phyloP scores from a whole-genome alignment of 768 basidiomycete species.

The Podaxis pistillaris region DNA sequence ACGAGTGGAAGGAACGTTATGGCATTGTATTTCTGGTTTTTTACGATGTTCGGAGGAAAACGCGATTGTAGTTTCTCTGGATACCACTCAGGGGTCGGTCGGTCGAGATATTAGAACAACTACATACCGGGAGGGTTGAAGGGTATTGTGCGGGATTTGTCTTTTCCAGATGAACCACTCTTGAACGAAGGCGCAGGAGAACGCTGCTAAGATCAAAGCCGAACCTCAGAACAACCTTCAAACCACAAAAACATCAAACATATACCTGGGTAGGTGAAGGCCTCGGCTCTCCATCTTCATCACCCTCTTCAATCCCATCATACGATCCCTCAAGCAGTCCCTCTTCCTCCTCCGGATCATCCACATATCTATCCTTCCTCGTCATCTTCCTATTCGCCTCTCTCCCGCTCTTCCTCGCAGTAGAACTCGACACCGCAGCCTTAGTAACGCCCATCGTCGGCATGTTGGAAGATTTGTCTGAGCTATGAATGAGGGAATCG shows the following conservation, averaged over 20 bases:
- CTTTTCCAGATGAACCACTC: conserved; percentile 40
- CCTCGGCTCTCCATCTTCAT: conserved; percentile 18
- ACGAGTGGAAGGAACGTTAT: conserved; percentile 97
- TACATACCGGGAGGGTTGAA: conserved; percentile 64
- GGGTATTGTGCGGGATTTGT: conserved; percentile 75
- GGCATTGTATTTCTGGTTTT: conserved; percentile 97
- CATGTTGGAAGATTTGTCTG: conserved; percentile 15
- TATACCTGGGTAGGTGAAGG: conserved; percentile 19
- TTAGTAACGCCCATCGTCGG: conserved; percentile 23
- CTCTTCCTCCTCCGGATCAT: conserved; percentile 65
- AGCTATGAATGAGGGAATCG: conserved; percentile 18
- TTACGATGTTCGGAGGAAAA: conserved; percentile 87
- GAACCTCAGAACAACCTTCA: neutral
- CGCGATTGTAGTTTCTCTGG: conserved; percentile 69
- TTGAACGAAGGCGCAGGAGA: conserved; percentile 25
- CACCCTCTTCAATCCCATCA: conserved; percentile 34
- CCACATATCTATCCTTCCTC: conserved; percentile 54
- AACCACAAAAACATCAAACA: neutral
- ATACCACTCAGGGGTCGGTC: neutral
- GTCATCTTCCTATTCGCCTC: conserved; percentile 36
- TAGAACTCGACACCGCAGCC: conserved; percentile 20
- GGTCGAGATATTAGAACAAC: neutral
- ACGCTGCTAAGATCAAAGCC: conserved; percentile 16
- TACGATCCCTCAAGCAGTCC: conserved; percentile 44
- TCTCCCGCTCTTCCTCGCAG: conserved; percentile 26